Evolutionary conservation across 1,284 basidiomycete species (phyloP).

Genomic region (Austropuccinia psidii): DNA sequence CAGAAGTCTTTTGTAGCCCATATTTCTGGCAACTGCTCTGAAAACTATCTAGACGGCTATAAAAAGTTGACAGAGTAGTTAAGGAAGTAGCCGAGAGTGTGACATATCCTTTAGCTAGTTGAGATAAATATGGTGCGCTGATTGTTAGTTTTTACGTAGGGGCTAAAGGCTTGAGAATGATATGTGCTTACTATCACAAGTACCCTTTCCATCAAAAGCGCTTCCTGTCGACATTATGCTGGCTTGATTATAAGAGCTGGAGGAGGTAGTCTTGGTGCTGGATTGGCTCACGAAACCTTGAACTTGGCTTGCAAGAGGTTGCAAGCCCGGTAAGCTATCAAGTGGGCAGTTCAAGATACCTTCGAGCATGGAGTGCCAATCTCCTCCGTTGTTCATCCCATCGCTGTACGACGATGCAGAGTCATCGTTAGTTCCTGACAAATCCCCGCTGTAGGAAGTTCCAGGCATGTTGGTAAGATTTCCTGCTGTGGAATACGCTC

Average conservation of each 20-base stretch:
- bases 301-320: not conserved
- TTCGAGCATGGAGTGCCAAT: not conserved
- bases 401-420: no score
- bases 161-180: not conserved
- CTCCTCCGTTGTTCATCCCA: no score
- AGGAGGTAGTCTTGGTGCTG: slow-evolving; percentile 5
- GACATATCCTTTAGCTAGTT: slow-evolving; percentile 16
- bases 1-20: slow-evolving; percentile 12
- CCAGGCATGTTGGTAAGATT: no score
- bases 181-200: slow-evolving; percentile 19
- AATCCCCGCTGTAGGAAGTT: no score
- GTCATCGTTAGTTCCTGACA: no score
- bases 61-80: slow-evolving; percentile 17
- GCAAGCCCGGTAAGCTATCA: not conserved
- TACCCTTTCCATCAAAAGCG: no score
- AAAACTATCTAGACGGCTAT: slow-evolving; percentile 11
- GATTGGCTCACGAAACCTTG: not conserved
- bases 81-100: slow-evolving; percentile 30
- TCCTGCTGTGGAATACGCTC: no score
- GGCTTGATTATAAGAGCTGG: no score
- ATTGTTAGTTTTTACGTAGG: not conserved
- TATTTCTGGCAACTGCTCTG: slow-evolving; percentile 9
- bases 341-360: slow-evolving; percentile 1
- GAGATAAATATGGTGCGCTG: not conserved
- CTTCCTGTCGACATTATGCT: no score